Base-by-base conservation (phyloP, 2,329 filamentous ascomycete genomes). In the Fusarium humuli region DNA sequence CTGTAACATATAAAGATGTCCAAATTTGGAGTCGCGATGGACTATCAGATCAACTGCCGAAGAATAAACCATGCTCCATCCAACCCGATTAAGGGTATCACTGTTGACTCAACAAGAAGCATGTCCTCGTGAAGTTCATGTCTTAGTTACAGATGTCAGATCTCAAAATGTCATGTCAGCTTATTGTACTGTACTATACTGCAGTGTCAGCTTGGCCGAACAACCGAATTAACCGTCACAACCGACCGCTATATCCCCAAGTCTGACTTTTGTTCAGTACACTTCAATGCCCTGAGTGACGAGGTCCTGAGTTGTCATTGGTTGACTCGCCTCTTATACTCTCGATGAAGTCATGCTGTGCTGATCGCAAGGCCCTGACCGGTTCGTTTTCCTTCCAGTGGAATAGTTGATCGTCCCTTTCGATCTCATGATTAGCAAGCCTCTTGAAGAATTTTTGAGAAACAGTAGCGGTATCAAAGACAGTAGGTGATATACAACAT, bases 401-500 rank as follows among this genome's bases (percentile, higher is more conserved):
- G 18, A 42, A 20, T 52, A 57, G 57, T 52, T 25, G 44, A 47
- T 61, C 52, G 57, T 57, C 61, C 22, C 57, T 37, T 53, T 68
- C 49, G 25, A 27, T 37, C 50, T 37, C 55, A 65, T 71, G 58
- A 57, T 71, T 44, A 48, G 16, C 41, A 57, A 54, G 37, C n/a
- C 61, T 25, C 47, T n/a, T 41, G 9, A 23, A 37, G 20, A 54
- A 27, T 45, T 53, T 37, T 37, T 45, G 20, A 25, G 32, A 47
- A 29, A 45, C 46, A 20, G 27, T 47, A 23, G 27, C 14, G 18
- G 23, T 42, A 22, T 27, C 47, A 48, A 37, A n/a, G 41, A 45
- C 34, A 29, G 34, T 27, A 29, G 32, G 37, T 41, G 62, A 34
- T 29, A 50, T 49, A 25, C 48, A 52, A 12, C 57, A 56, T 56